Conservation (phyloP, 768 basidiomycete species). For the Lactifluus subvellereus region DNA sequence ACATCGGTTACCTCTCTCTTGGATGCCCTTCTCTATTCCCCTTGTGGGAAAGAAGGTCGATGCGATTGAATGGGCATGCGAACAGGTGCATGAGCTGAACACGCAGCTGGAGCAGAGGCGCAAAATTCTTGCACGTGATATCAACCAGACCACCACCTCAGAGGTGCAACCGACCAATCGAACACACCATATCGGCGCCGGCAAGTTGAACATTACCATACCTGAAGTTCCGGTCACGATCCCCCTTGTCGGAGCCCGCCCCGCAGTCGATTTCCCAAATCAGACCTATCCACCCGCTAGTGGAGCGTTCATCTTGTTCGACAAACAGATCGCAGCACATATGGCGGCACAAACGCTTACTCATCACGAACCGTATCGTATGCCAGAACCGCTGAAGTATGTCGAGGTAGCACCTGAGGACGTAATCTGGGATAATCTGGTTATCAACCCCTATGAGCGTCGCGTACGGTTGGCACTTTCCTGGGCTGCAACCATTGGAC, state of each 20-base stretch:
- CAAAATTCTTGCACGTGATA: slow-evolving; percentile 29
- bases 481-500: slow-evolving; percentile 67
- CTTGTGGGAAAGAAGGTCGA: slow-evolving; percentile 89
- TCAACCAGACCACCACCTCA: slow-evolving; percentile 24
- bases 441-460: slow-evolving; percentile 85
- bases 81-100: slow-evolving; percentile 53
- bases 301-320: slow-evolving; percentile 89
- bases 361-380: slow-evolving; percentile 82
- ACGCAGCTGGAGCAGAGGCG: slow-evolving; percentile 27
- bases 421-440: slow-evolving; percentile 88
- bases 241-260: slow-evolving; percentile 14
- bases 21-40: slow-evolving; percentile 49
- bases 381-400: slow-evolving; percentile 54
- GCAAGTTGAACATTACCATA: slow-evolving; percentile 25
- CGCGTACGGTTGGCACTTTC: slow-evolving; percentile 40
- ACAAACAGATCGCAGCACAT: slow-evolving; percentile 89
- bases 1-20: slow-evolving; percentile 55
- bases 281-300: slow-evolving; percentile 34
- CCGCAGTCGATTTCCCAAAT: slow-evolving; percentile 22
- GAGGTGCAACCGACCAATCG: slow-evolving; percentile 24
- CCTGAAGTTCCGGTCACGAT: slow-evolving; percentile 15
- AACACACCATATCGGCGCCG: slow-evolving; percentile 22
- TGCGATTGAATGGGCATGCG: slow-evolving; percentile 82
- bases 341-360: slow-evolving; percentile 68
- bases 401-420: slow-evolving; percentile 82